Evolutionary conservation across 2,329 filamentous ascomycete genomes (phyloP).

Genomic region (Aspergillus persii): DNA sequence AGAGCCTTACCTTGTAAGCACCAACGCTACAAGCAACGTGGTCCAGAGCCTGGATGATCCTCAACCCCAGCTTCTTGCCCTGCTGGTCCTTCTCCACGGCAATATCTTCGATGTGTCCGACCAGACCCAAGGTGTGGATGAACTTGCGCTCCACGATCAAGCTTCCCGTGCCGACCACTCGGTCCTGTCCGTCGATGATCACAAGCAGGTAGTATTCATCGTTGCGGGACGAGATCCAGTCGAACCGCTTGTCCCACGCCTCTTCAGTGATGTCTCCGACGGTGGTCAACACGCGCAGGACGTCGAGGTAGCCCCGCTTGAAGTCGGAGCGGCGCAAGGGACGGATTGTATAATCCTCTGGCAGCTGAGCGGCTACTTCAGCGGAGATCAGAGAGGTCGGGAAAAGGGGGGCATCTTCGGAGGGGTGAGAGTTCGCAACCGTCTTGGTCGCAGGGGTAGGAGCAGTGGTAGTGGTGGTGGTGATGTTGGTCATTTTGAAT

Average conservation of each 20-base stretch:
- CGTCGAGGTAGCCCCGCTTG: constrained; percentile 80
- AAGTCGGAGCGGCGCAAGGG: constrained; percentile 78
- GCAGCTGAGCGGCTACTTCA: constrained; percentile 68
- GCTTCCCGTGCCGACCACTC: constrained; percentile 85
- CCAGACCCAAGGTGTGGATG: constrained; percentile 51
- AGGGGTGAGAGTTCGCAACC: constrained; percentile 19
- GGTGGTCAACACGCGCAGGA: constrained; percentile 84
- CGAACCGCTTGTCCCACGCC: constrained; percentile 74
- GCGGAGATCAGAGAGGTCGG: constrained; percentile 73
- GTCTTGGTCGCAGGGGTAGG: constrained; percentile 8
- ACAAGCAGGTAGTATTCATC: constrained; percentile 84
- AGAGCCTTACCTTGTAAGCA: constrained; percentile 72
- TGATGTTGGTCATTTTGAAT: constrained; percentile 19
- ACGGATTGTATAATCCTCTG: constrained; percentile 78
- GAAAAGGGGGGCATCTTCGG: constrained; percentile 66
- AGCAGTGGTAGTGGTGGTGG: constrained; percentile 14
- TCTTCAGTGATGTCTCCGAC: constrained; percentile 80
- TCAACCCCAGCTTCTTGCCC: constrained; percentile 90
- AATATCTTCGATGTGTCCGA: constrained; percentile 97
- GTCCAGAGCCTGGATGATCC: constrained; percentile 92
- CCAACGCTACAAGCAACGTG: constrained; percentile 82
- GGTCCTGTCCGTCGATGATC: constrained; percentile 68
- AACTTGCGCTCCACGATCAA: constrained; percentile 88
- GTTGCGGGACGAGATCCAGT: constrained; percentile 72
- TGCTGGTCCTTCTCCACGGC: constrained; percentile 93